Conservation (phyloP, 2,329 filamentous ascomycete species). For the Alternaria panax region DNA sequence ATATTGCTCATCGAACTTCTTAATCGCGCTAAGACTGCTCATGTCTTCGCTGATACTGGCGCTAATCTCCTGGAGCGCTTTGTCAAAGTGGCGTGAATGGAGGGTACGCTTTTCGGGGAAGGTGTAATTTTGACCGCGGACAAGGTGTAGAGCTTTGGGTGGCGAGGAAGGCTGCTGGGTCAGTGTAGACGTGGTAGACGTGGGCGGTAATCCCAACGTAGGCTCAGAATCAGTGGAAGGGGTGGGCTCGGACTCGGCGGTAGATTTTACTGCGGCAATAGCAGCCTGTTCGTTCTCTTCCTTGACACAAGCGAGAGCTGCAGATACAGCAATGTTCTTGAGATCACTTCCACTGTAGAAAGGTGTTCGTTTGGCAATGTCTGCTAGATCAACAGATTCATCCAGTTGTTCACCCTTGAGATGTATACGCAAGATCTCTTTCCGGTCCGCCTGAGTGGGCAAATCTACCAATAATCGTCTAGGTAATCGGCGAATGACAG, state of each 20-base stretch:
- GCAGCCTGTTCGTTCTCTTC: conserved; percentile 67
- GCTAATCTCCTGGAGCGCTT: conserved; percentile 84
- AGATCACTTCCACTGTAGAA: conserved; percentile 85
- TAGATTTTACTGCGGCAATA: conserved; percentile 33
- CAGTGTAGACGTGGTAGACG: conserved; percentile 13
- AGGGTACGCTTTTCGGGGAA: conserved; percentile 76
- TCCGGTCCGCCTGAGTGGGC: conserved; percentile 70
- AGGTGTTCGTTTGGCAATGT: conserved; percentile 71
- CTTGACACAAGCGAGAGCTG: conserved; percentile 78
- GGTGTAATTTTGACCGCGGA: conserved; percentile 54
- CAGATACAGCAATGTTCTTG: conserved; percentile 82
- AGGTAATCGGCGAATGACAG: conserved; percentile 78
- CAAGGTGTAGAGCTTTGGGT: conserved; percentile 43
- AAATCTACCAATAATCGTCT: conserved; percentile 77
- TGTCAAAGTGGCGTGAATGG: conserved; percentile 76
- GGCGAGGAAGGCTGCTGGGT: neutral
- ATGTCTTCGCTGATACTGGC: conserved; percentile 95
- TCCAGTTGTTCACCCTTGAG: conserved; percentile 73
- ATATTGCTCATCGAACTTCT: conserved; percentile 95
- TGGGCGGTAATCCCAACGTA: neutral
- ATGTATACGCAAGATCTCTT: conserved; percentile 74
- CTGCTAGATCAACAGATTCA: conserved; percentile 65
- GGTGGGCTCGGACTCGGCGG: conserved; percentile 3
- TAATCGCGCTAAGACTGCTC: conserved; percentile 81
- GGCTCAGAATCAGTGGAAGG: neutral